phyloP scores from a whole-genome alignment of 1,284 basidiomycete species.

The Pseudozyma tsukubaensis region DNA sequence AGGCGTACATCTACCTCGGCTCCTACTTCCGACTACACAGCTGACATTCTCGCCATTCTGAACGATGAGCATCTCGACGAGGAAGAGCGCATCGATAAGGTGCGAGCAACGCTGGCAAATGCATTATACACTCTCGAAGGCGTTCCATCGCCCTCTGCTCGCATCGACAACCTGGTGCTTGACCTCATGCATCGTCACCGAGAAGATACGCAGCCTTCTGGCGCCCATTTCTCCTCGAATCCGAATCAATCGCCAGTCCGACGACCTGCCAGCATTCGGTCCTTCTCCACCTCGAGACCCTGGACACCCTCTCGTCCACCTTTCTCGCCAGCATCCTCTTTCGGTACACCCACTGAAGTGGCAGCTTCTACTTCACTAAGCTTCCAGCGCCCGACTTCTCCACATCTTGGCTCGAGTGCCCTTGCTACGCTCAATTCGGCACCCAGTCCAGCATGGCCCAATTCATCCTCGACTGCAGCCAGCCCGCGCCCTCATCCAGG shows the following conservation, averaged over 20 bases:
- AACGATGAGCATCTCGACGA: conserved; percentile 52
- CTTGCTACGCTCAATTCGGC: conserved; percentile 27
- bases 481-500: conserved; percentile 50
- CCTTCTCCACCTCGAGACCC: conserved; percentile 51
- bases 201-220: conserved; percentile 54
- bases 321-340: conserved; percentile 41
- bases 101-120: conserved; percentile 46
- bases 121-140: conserved; percentile 52
- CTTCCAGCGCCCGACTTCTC: conserved; percentile 34
- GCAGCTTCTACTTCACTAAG: conserved; percentile 12
- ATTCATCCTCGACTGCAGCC: conserved; percentile 14
- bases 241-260: conserved; percentile 45
- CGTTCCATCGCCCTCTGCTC: conserved; percentile 39
- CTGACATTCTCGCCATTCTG: conserved; percentile 50
- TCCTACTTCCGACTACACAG: conserved; percentile 17
- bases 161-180: conserved; percentile 59
- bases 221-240: conserved; percentile 43
- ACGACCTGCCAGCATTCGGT: conserved; percentile 50
- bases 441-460: conserved; percentile 26
- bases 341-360: conserved; percentile 23
- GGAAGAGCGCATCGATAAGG: conserved; percentile 59
- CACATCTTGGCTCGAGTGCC: conserved; percentile 35
- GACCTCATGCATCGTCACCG: conserved; percentile 61
- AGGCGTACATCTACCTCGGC: conserved; percentile 36
- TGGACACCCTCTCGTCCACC: conserved; percentile 54